Base-by-base conservation (phyloP, 805 yeast genomes). In the Metschnikowia dekortorum region DNA sequence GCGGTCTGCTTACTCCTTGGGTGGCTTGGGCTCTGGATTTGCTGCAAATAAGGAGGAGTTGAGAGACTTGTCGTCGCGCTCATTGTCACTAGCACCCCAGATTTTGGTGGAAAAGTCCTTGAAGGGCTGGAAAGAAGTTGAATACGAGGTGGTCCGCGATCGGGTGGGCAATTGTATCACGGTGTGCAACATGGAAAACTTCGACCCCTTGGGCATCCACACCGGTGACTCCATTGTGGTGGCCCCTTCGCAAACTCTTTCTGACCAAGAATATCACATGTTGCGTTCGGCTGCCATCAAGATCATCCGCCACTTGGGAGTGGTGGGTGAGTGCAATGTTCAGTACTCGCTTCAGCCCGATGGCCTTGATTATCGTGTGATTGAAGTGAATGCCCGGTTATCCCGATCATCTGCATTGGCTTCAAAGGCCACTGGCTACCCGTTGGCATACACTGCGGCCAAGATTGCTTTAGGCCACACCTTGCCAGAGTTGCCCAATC, bases 51-150 rank as follows among this genome's bases (percentile, higher is more conserved):
- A 80, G 56, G 79, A 79, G 51, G 98, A 94, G 71, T 80, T 92
- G 64, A 82, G 83, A 68, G 86, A 92, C 73, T 79, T 92, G 68
- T 86, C 96, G 42, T 81, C 96, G 31, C 96, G 89, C 71, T 88
- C 97, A 1, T 77, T 92, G 55, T 83, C 96, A 29, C 74, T 91
- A 55, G 83, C 98, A 18, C 97, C 97, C 46, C 99, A 92, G 77
- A 90, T 92, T 59, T 76, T 92, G 61, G 98, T 92, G 55, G 99
- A 92, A 74, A 91, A 87, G 78, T 92, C 98, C 6, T 78, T 92
- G 74, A 92, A 91, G 77, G 99, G 99, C 57, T 92, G 99, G 99
- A 92, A 92, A 71, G 99, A 92, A 73, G 95, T 92, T 55, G 99
- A 92, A 74, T 92, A 92, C 70, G 99, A 92, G 76, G 99, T 92